Evolutionary conservation across 2,329 filamentous ascomycete species (phyloP).

Genomic region (Microcyclosporella mali): DNA sequence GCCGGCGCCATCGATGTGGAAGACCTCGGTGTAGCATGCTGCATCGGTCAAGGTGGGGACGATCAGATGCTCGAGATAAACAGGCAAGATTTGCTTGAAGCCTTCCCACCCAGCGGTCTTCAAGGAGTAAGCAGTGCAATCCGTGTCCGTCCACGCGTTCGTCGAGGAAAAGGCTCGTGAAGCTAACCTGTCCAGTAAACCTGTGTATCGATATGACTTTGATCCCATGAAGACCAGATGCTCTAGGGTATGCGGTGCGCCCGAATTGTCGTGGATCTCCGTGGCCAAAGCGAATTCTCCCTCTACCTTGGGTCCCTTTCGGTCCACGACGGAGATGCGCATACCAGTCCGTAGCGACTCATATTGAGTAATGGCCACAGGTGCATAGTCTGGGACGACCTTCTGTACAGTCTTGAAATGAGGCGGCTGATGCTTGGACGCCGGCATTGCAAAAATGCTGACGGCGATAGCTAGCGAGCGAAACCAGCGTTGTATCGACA

Average conservation of each 20-base stretch:
- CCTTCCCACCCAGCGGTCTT: slow-evolving; percentile 96
- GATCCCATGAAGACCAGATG: slow-evolving; percentile 63
- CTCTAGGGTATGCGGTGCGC: slow-evolving; percentile 59
- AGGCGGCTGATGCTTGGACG: slow-evolving; percentile 34
- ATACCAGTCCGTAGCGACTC: slow-evolving; percentile 90
- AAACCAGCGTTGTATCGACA: no score
- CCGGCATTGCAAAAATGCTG: slow-evolving; percentile 21
- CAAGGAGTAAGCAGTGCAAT: slow-evolving; percentile 93
- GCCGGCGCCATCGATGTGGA: slow-evolving; percentile 87
- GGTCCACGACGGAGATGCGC: slow-evolving; percentile 86
- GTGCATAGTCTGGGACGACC: slow-evolving; percentile 85
- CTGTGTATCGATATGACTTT: slow-evolving; percentile 88
- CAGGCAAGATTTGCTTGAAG: slow-evolving; percentile 86
- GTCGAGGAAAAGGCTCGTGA: slow-evolving; percentile 89
- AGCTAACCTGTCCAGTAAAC: slow-evolving; percentile 86
- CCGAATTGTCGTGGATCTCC: slow-evolving; percentile 95
- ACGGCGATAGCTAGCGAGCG: no score
- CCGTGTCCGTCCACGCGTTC: slow-evolving; percentile 95
- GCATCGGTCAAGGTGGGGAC: slow-evolving; percentile 88
- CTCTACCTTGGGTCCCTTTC: slow-evolving; percentile 87
- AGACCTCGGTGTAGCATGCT: slow-evolving; percentile 89
- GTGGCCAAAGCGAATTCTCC: slow-evolving; percentile 95
- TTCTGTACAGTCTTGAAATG: slow-evolving; percentile 79
- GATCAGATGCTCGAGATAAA: slow-evolving; percentile 92
- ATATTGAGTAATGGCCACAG: slow-evolving; percentile 87